These are phyloP conservation scores for Boletus speciosus DNA, from an alignment of 768 basidiomycete species.

Conservation along the genomic window DNA sequence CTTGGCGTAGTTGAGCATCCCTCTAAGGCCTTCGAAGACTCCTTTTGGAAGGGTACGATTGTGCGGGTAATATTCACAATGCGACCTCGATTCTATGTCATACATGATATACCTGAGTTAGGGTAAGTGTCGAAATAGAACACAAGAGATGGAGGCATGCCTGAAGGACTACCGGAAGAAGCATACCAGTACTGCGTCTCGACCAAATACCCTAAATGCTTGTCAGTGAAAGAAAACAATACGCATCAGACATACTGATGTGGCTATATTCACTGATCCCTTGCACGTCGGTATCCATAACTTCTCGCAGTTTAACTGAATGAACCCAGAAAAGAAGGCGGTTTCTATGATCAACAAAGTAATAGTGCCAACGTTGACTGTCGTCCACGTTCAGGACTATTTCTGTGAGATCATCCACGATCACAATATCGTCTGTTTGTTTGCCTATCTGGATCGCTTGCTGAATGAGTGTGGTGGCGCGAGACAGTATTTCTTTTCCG, in stretches of 20 bases:
- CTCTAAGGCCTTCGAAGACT: constrained; percentile 9
- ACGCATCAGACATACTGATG: constrained; percentile 7
- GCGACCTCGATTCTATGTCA: constrained; percentile 12
- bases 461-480: constrained; percentile 5
- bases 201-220: constrained; percentile 8
- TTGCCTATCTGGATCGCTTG: neutral
- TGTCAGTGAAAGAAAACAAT: neutral
- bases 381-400: constrained; percentile 10
- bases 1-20: constrained; percentile 16
- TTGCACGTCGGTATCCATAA: neutral
- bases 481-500: neutral
- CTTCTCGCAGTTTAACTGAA: neutral
- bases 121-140: neutral
- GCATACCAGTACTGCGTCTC: constrained; percentile 15
- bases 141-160: neutral
- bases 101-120: neutral
- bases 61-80: constrained; percentile 16
- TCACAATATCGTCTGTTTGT: neutral
- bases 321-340: constrained; percentile 19
- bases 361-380: constrained; percentile 2
- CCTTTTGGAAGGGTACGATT: neutral
- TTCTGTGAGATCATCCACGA: constrained; percentile 5
- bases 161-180: neutral
- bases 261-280: constrained; percentile 1
- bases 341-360: constrained; percentile 16